phyloP scores from a whole-genome alignment of 1,139 yeast species.

The Candida sp. region DNA sequence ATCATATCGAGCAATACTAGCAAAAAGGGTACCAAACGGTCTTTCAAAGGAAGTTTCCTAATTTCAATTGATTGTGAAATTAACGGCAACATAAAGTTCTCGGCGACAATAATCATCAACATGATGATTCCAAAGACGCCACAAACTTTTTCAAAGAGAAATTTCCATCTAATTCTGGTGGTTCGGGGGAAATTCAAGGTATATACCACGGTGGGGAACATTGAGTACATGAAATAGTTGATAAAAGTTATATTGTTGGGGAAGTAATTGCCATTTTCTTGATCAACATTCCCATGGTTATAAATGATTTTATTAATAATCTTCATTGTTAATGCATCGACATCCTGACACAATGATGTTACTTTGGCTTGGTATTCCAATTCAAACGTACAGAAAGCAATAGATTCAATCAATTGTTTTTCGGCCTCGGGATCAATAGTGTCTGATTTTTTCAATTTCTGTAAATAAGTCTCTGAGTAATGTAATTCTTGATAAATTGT shows the following conservation, averaged over 20 bases:
- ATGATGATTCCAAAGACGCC: constrained; percentile 88
- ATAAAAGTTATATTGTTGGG: constrained; percentile 66
- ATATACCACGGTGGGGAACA: constrained; percentile 91
- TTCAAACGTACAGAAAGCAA: constrained; percentile 64
- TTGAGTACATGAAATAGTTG: constrained; percentile 73
- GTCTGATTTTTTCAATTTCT: constrained; percentile 14
- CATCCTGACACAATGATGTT: constrained; percentile 12
- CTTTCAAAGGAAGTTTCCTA: constrained; percentile 42
- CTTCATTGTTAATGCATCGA: constrained; percentile 11
- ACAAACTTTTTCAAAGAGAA: constrained; percentile 63
- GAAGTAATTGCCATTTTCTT: constrained; percentile 35
- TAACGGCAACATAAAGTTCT: constrained; percentile 72
- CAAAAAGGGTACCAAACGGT: constrained; percentile 52
- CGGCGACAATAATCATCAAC: constrained; percentile 81
- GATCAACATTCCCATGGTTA: constrained; percentile 11
- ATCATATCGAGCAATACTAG: constrained; percentile 68
- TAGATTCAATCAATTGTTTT: constrained; percentile 38
- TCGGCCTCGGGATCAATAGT: constrained; percentile 16
- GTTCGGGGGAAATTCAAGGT: constrained; percentile 81
- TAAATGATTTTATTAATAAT: constrained; percentile 3
- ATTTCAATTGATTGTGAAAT: constrained; percentile 58
- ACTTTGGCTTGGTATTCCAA: constrained; percentile 45
- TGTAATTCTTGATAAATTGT: constrained; percentile 52
- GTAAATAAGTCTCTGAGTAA: constrained; percentile 36
- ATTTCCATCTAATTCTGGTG: constrained; percentile 60